Evolutionary conservation across 1,284 basidiomycete species (phyloP).

Genomic region (Uromyces viciae-fabae): DNA sequence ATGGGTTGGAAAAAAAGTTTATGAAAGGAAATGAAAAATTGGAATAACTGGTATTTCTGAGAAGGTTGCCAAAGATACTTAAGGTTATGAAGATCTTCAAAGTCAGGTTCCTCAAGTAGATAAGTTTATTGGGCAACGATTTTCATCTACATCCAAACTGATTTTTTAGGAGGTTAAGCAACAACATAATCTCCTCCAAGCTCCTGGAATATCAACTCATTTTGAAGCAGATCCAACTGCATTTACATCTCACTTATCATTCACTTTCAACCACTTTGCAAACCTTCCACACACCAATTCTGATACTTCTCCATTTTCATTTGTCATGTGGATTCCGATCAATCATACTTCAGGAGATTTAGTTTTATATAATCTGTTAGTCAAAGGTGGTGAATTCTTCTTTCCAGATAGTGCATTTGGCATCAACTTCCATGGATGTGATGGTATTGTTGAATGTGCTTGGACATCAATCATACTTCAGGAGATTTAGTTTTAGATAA

Average conservation of each 20-base stretch:
- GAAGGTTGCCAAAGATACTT: background rate
- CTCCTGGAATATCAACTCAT: no score
- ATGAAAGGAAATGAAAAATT: background rate
- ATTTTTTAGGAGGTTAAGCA: no score
- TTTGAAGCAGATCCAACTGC: background rate
- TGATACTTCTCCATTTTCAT: background rate
- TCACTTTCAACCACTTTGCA: background rate
- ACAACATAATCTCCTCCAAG: no score
- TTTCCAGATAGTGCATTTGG: no score
- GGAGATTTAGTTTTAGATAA: background rate
- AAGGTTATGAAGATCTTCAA: background rate
- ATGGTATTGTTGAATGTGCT: no score
- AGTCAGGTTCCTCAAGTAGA: background rate
- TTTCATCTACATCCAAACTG: no score
- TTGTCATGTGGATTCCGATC: background rate
- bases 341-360: background rate
- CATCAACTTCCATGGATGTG: no score
- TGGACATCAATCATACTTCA: no score
- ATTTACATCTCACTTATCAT: background rate
- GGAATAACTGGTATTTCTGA: background rate
- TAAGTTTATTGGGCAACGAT: no score
- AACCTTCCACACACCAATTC: background rate
- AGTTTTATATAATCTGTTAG: background rate
- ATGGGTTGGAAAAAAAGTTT: no score
- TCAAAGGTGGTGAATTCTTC: no score